Evolutionary conservation across 2,329 filamentous ascomycete species (phyloP).

Genomic region (Elsinoe fawcettii): DNA sequence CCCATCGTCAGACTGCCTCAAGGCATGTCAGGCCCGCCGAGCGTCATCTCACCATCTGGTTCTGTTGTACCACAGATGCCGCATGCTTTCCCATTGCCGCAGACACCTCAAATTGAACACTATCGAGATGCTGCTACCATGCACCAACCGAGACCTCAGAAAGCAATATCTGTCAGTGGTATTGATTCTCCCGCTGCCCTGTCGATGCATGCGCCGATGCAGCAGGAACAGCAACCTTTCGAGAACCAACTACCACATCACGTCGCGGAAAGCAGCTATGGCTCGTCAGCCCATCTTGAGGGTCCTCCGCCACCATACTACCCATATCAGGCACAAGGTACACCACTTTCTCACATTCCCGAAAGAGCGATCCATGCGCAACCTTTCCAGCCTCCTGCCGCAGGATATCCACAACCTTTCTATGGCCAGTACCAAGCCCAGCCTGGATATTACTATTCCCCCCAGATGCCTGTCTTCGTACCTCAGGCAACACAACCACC

Average conservation of each 20-base stretch:
- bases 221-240: conserved; percentile 75
- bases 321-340: conserved; percentile 61
- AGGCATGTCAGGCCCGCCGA: conserved; percentile 34
- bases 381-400: conserved; percentile 66
- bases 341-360: conserved; percentile 83
- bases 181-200: conserved; percentile 74
- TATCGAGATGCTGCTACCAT: conserved; percentile 60
- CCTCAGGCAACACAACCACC: conserved; percentile 28
- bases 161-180: conserved; percentile 83
- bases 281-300: conserved; percentile 37
- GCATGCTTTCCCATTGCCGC: conserved; percentile 47
- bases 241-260: conserved; percentile 87
- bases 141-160: conserved; percentile 92
- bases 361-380: conserved; percentile 86
- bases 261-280: conserved; percentile 41
- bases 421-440: conserved; percentile 49
- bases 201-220: conserved; percentile 51
- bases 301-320: conserved; percentile 44
- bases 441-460: conserved; percentile 63
- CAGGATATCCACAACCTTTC: conserved; percentile 51
- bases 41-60: conserved; percentile 27
- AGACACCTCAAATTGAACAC: conserved; percentile 52
- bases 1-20: conserved; percentile 82
- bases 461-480: conserved; percentile 30
- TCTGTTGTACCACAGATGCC: conserved; percentile 41